These are phyloP conservation scores for Solanum lycopersicoides DNA, from an alignment of 257 asterid species.

Conservation along the genomic window DNA sequence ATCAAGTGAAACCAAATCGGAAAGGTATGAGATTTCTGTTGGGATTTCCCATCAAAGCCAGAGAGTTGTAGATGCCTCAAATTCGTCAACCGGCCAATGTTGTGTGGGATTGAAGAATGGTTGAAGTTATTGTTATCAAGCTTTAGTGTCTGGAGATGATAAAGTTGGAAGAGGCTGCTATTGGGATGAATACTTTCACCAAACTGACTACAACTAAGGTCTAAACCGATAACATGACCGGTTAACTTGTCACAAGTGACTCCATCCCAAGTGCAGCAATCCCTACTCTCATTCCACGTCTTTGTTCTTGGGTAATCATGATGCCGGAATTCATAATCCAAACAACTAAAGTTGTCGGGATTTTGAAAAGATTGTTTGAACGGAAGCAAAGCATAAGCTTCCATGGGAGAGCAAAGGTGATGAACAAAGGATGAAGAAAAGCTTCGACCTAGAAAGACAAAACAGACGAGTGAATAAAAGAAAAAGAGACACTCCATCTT, in stretches of 20 bases:
- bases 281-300: background rate
- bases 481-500: background rate
- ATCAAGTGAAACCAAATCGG: background rate
- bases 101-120: background rate
- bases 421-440: background rate
- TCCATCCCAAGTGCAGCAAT: background rate
- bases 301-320: background rate
- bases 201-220: background rate
- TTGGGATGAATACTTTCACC: background rate
- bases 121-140: accelerated
- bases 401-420: background rate
- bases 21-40: background rate
- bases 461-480: background rate
- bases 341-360: no score
- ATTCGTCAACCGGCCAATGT: background rate
- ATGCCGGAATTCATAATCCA: no score
- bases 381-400: background rate
- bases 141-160: background rate
- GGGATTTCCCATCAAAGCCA: accelerated
- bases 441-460: background rate
- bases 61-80: background rate
- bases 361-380: background rate
- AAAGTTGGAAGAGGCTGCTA: background rate
- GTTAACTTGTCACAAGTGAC: background rate
- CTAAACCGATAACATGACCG: background rate